Conservation (phyloP, 306 rosid genomes). For the Lagenaria siceraria region DNA sequence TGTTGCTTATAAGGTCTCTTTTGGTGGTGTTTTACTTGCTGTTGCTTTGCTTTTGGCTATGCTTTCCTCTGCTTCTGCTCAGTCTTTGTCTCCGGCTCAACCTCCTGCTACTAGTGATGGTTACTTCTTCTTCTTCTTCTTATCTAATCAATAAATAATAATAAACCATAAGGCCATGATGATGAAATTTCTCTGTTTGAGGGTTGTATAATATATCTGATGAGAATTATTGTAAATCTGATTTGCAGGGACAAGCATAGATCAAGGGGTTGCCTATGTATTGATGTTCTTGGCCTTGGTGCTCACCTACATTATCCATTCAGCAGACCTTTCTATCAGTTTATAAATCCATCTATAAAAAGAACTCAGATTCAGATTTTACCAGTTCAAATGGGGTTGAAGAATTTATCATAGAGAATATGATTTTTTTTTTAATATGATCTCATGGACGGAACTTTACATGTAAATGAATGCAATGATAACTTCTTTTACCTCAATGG, state of each 20-base stretch:
- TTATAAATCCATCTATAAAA: not conserved
- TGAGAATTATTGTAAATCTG: not conserved
- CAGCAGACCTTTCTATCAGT: slow-evolving; percentile 31
- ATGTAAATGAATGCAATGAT: not conserved
- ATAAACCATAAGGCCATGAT: too few relatives aligned
- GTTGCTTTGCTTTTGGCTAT: not conserved
- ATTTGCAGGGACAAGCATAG: slow-evolving; percentile 50
- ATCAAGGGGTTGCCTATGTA: slow-evolving; percentile 71
- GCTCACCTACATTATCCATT: slow-evolving; percentile 72
- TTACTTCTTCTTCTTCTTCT: not conserved
- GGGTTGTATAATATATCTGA: not conserved
- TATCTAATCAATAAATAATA: too few relatives aligned
- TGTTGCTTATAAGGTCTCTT: not conserved
- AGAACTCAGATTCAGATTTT: not conserved
- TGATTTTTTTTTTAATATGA: not conserved
- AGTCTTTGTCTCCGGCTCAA: not conserved
- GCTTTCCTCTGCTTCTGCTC: not conserved
- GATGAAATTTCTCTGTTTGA: too few relatives aligned
- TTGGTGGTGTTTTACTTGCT: not conserved
- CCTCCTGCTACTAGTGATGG: not conserved
- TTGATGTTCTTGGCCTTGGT: slow-evolving; percentile 67
- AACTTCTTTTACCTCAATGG: not conserved
- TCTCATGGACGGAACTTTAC: not conserved
- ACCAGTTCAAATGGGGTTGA: not conserved
- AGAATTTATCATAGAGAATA: not conserved